Base-by-base conservation (phyloP, 2,329 filamentous ascomycete species). In the Aureobasidium sp. region DNA sequence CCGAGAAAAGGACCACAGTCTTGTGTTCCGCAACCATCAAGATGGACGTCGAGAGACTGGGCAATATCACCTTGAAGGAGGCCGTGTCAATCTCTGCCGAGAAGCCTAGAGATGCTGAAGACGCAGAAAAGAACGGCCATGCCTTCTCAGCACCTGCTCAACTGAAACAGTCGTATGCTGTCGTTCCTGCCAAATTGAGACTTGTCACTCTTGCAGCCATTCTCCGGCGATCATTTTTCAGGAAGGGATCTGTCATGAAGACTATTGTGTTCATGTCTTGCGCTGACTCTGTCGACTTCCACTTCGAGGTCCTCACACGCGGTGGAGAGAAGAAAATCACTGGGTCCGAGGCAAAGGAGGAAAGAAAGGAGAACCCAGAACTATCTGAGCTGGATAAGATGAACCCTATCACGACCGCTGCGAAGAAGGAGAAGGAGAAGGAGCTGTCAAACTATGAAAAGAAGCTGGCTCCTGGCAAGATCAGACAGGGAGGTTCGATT, bases 11-110 rank as follows among this genome's bases (percentile, higher is more conserved):
- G 62, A 87, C 90, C 1, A 97, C 94, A 0, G 82, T 99, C 4
- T 82, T 99, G 2, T 99, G 94, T 74, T 99, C 94, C 4, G 94
- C 94, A 3, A 99, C 94, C 0, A 89, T 99, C 87, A 97, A 97
- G 78, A 92, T 96, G 86, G 94, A 93, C 68, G 94, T 97, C 1
- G 92, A 97, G 73, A 88, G 89, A 68, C 79, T 99, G 6, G 92
- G 93, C 45, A 91, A 97, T 71, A 96, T 97, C 76, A 96, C 91
- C 78, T 79, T 99, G 73, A 92, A 95, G 68, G 91, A 97, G 69
- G 92, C 94, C 0, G 84, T 91, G 1, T 91, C 96, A 71, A 88
- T 99, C 68, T 87, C 90, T 59, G 73, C 75, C 5, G 80, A 84
- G 36, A 75, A 77, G n/a, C 78, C 81, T 1, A 73, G 76, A 8